These are phyloP conservation scores for Entophlyctis helioformis DNA, from an alignment of 192 early-diverging fungal species.

Conservation along the genomic window DNA sequence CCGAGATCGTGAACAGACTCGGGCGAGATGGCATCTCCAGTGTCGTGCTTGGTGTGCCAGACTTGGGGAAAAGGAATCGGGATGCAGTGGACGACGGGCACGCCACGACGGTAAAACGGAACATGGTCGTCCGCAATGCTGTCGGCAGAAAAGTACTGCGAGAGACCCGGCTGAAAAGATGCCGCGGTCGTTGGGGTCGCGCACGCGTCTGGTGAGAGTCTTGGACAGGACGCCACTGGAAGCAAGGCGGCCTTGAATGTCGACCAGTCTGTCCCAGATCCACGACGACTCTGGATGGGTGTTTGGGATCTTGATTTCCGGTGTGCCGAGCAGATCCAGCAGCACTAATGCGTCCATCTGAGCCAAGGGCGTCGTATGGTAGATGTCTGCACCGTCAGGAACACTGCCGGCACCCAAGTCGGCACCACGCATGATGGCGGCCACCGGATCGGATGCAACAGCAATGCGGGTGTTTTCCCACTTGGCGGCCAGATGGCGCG, in stretches of 20 bases:
- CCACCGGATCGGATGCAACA: no score
- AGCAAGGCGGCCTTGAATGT: conserved; percentile 56
- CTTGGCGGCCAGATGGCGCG: conserved; percentile 66
- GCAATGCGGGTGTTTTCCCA: conserved; percentile 63
- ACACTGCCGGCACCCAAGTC: no score
- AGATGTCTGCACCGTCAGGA: no score
- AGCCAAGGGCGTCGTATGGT: no score
- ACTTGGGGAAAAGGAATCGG: conserved; percentile 70
- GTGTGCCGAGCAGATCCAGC: conserved; percentile 73
- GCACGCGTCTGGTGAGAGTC: background rate
- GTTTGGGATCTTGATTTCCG: conserved; percentile 38
- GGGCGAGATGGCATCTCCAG: conserved; percentile 52
- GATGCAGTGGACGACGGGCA: conserved; percentile 81
- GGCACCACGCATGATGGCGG: no score
- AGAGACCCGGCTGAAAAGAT: no score
- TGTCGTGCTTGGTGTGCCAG: conserved; percentile 77
- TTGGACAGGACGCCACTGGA: conserved; percentile 11
- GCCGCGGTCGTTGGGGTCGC: no score
- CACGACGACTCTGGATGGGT: conserved; percentile 52
- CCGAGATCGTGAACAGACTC: conserved; percentile 57
- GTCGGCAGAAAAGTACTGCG: conserved; percentile 9
- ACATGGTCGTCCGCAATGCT: conserved; percentile 76
- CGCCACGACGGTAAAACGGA: conserved; percentile 69
- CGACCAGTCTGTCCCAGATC: conserved; percentile 54
- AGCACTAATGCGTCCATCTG: conserved; percentile 78